Conservation (phyloP, 2,329 filamentous ascomycete species). For the Sporothrix globosa region DNA sequence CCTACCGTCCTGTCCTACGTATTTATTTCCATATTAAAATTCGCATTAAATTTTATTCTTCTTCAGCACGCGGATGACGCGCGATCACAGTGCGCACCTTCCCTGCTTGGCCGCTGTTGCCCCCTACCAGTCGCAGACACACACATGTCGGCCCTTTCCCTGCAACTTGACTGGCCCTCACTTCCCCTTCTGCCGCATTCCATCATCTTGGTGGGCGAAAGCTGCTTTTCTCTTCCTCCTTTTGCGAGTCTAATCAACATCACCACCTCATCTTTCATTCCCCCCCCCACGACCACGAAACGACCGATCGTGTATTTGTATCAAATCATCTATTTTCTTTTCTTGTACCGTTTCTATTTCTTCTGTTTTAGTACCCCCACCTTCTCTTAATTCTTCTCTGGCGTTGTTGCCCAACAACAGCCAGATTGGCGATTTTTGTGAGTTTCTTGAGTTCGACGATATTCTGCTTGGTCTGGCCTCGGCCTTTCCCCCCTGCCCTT, state of each 20-base stretch:
- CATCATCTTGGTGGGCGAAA: conserved; percentile 1
- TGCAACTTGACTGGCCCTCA: conserved; percentile 14
- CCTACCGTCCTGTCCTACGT: conserved; percentile 3
- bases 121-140: background rate
- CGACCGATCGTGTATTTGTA: conserved; percentile 30
- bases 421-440: conserved; percentile 30
- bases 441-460: conserved; percentile 18
- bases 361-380: conserved; percentile 11
- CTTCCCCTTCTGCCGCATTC: conserved; percentile 16
- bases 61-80: conserved; percentile 20
- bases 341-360: conserved; percentile 20
- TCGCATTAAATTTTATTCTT: conserved; percentile 22
- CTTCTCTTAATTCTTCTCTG: conserved; percentile 15
- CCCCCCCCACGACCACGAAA: conserved; percentile 22
- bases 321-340: conserved; percentile 22
- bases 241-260: conserved; percentile 18
- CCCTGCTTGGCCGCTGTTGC: background rate
- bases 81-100: conserved; percentile 9
- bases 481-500: background rate
- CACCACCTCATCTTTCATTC: conserved; percentile 12
- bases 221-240: conserved; percentile 1
- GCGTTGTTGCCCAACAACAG: conserved; percentile 10
- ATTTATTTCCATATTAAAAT: background rate
- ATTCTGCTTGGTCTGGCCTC: conserved; percentile 9
- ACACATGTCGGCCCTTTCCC: conserved; percentile 1